A percentile compares a stretch with the other conserved stretches of the same genome.
phyloP scores from a whole-genome alignment of 2,329 filamentous ascomycete species.

The Cytospora leucostoma region DNA sequence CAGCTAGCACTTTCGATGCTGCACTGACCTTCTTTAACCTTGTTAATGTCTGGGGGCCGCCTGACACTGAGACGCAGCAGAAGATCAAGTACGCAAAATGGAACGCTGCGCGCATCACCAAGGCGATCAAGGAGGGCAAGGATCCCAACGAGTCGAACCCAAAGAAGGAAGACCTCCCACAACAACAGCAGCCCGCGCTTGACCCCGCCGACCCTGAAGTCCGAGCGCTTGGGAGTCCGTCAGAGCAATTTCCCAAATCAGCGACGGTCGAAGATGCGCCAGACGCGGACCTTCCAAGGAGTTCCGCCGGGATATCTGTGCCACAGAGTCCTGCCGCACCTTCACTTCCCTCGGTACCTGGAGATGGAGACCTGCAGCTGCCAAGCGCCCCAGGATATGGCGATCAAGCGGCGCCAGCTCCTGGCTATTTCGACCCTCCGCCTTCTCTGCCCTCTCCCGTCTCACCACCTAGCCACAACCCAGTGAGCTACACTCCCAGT shows the following conservation, averaged over 20 bases:
- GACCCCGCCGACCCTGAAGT: conserved; percentile 68
- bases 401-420: conserved; percentile 18
- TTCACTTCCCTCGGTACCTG: conserved; percentile 31
- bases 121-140: conserved; percentile 84
- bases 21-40: conserved; percentile 91
- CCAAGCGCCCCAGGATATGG: conserved; percentile 35
- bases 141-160: conserved; percentile 94
- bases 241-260: conserved; percentile 36
- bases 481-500: conserved; percentile 31
- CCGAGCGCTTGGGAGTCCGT: conserved; percentile 47
- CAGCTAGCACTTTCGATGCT: conserved; percentile 90
- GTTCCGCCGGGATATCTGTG: conserved; percentile 38
- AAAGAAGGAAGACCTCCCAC: conserved; percentile 54
- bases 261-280: conserved; percentile 56
- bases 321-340: conserved; percentile 42
- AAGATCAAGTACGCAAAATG: conserved; percentile 98
- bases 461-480: conserved; percentile 36
- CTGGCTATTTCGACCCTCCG: conserved; percentile 27
- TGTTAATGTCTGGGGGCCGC: conserved; percentile 76
- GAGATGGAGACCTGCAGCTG: conserved; percentile 33
- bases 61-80: conserved; percentile 73
- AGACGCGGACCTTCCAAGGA: conserved; percentile 43
- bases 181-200: conserved; percentile 48
- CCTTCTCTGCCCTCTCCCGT: conserved; percentile 33
- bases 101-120: conserved; percentile 87